Evolutionary conservation across 352 stramenopile genomes (phyloP), one percentile per base, ranked within the genome.

Genomic region (Globisporangium camurandrum): DNA sequence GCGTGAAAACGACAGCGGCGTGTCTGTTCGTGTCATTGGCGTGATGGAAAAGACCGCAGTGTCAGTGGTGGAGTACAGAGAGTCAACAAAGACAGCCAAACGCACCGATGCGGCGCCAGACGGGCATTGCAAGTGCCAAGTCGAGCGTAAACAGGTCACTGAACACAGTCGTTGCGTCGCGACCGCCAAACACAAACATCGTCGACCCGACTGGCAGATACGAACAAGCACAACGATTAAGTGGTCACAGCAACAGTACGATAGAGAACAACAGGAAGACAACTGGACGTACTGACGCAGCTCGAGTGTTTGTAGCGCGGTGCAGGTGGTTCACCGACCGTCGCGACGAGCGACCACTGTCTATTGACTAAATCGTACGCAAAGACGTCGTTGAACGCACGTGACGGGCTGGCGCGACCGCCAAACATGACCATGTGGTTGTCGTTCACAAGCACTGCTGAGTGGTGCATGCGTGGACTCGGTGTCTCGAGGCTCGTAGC

Each of bases 381-480:
- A 48, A 67, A 76, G 3, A 92, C 43, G 39, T 94, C 84, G 37
- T 79, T 71, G 23, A 90, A 66, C 42, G 79, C 64, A 37, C 83
- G 88, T 4, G 68, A 61, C 6, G 84, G 84, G 12, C 81, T 82
- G 17, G 68, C 71, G 17, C 84, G 84, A 33, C 84, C 84, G 42
- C 84, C 84, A 67, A 94, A 93, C 4, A 94, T 57, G 33, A 93
- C 26, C 81, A 94, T 89, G 3, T 63, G 56, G n/a, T n/a, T n/a
- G 40, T 62, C 66, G 40, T 49, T 54, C 3, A 79, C 53, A 16
- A 85, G 54, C 26, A 76, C 69, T 16, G 76, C 73, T 17, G 79
- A 84, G 57, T 93, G 82, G 34, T 91, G 71, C 79, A 91, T 93
- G 12, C 82, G 61, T 10, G 79, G 51, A 6, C 56, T 69, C n/a